Evolutionary conservation across 192 early-diverging fungal genomes (phyloP), one percentile per base, ranked within the genome.

Genomic region (Backusella macrospora): DNA sequence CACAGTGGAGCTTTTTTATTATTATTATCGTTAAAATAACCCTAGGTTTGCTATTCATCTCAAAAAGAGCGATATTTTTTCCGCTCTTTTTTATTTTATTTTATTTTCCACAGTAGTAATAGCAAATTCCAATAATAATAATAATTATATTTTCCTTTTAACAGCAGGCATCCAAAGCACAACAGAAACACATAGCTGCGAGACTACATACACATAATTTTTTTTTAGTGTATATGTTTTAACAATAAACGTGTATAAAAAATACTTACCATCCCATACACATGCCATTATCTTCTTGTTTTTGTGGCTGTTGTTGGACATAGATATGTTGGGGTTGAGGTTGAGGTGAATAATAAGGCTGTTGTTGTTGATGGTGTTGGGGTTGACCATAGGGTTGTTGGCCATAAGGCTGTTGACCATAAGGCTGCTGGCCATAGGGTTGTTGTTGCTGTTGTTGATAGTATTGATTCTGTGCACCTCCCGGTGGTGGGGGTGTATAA

Each of bases 181-280:
- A 72, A 9, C 71, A 72, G 62, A 63, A 62, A 63, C 71, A 72
- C 42, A 72, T 15, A 29, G 55, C 71, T 44, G 71, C 71, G 13
- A 72, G 43, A 65, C 71, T 72, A 72, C 2, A 52, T 39, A 43
- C 1, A 38, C 2, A 12, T 46, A 16, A 21, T 16, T 16, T 15
- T 23, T 14, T 18, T 45, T 29, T 6, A 4, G 23, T 26, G 1
- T 46, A n/a, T 34, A 23, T 23, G 16, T n/a, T 9, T 10, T n/a
- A 7, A 34, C 29, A 2, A 34, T 34, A 34, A 34, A 34, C 29
- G 29, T 34, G 29, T 34, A 34, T 34, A 65, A 2, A 45, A 43
- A 16, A 15, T 63, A 40, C 1, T 74, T 74, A 76, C 74, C 76
- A 77, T 65, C 76, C 76, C 42, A 62, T 55, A 72, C 76, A 77